A percentile compares a stretch with the other conserved stretches of the same genome.
phyloP scores from a whole-genome alignment of 2,329 filamentous ascomycete species.

The Neurospora sp. region DNA sequence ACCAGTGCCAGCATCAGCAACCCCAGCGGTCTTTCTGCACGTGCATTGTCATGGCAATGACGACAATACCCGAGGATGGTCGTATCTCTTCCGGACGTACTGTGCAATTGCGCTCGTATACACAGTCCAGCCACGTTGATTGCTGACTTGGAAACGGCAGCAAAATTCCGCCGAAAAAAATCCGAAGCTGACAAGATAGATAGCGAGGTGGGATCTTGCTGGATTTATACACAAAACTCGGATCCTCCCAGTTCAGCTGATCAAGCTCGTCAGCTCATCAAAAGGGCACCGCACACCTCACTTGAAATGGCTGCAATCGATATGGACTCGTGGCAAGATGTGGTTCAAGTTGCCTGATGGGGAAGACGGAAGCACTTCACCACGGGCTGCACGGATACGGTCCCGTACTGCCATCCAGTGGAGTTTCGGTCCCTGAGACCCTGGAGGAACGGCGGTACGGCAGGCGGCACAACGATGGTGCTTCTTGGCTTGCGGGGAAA shows the following conservation, averaged over 20 bases:
- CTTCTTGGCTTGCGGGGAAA: not conserved
- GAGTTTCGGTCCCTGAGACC: not conserved
- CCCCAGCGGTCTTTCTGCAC: not conserved
- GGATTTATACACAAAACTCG: not conserved
- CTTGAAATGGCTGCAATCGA: not conserved
- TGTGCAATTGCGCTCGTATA: not conserved
- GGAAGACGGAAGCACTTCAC: not conserved
- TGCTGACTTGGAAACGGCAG: not conserved
- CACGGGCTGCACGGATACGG: not conserved
- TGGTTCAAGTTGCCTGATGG: not conserved
- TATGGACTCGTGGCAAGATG: not conserved
- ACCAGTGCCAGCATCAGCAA: not conserved
- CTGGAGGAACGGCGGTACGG: not conserved
- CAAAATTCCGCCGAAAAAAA: not conserved
- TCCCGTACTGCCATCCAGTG: not conserved
- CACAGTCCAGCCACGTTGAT: not conserved
- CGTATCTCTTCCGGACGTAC: not conserved
- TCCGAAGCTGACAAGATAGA: not conserved
- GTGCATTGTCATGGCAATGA: not conserved
- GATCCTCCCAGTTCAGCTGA: not conserved
- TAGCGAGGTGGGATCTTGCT: not conserved
- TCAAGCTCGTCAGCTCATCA: not conserved
- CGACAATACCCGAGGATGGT: not conserved
- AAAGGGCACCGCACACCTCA: not conserved
- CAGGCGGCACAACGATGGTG: not conserved